Evolutionary conservation across 164 flowering plant genomes (phyloP).

Genomic region (Piper betle): DNA sequence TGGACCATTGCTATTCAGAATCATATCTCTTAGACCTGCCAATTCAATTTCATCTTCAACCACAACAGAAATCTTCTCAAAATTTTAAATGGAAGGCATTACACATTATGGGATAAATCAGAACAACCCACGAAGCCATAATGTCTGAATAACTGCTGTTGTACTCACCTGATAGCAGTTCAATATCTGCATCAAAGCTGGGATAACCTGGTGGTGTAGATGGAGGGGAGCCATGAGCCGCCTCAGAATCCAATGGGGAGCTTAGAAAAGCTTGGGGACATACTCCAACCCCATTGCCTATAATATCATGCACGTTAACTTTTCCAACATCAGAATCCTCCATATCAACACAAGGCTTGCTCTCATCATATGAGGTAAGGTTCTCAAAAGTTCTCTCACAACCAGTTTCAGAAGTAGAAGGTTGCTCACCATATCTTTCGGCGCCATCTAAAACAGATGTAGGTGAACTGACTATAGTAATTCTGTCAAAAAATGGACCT

Average conservation of each 20-base stretch:
- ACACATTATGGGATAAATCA: too few species aligned
- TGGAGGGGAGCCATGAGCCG: constrained; percentile 3
- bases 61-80: too few species aligned
- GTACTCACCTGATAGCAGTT: constrained; percentile 34
- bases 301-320: too few species aligned
- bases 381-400: constrained; percentile 3
- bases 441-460: constrained; percentile 49
- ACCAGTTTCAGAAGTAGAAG: constrained; percentile 4
- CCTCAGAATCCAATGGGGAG: neutral
- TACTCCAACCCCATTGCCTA: too few species aligned
- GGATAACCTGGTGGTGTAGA: constrained; percentile 31
- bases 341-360: neutral
- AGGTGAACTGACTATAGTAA: constrained; percentile 27
- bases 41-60: neutral
- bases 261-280: too few species aligned
- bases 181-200: constrained; percentile 23
- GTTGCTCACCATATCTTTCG: constrained; percentile 7
- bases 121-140: neutral
- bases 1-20: constrained; percentile 16
- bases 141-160: neutral
- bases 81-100: too few species aligned
- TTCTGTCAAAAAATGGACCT: constrained; percentile 1
- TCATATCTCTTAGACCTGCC: constrained; percentile 15
- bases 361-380: constrained; percentile 6
- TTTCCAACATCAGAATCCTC: neutral